phyloP scores from a whole-genome alignment of 345 rosid species.

The Populus deltoides region DNA sequence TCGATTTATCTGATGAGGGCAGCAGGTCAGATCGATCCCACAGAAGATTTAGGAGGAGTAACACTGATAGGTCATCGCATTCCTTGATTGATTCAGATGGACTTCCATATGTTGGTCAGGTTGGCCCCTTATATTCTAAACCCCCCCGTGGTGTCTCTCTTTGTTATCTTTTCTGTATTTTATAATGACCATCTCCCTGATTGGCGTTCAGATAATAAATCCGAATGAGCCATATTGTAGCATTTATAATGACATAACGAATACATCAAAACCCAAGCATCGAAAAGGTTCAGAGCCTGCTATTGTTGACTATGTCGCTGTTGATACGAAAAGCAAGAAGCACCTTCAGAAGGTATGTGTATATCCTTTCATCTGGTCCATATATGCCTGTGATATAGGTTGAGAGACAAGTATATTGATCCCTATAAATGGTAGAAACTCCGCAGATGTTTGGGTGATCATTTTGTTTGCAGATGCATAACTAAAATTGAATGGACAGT shows the following conservation, averaged over 20 bases:
- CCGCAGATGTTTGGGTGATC: background rate
- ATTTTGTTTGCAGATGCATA: too few species aligned
- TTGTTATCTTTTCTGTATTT: background rate
- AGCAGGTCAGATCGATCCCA: constrained; percentile 45
- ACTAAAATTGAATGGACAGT: too few species aligned
- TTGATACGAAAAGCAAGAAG: constrained; percentile 67
- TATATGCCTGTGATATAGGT: background rate
- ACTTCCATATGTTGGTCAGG: constrained; percentile 95
- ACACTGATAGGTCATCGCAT: constrained; percentile 43
- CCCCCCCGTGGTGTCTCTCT: background rate
- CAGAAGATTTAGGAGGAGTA: constrained; percentile 57
- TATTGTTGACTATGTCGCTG: constrained; percentile 71
- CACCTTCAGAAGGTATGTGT: constrained; percentile 65
- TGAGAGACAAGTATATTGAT: background rate
- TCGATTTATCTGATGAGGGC: constrained; percentile 61
- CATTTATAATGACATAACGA: constrained; percentile 51
- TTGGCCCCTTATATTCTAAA: constrained; percentile 19
- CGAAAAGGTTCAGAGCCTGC: constrained; percentile 78
- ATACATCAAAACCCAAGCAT: constrained; percentile 29
- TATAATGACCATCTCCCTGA: background rate
- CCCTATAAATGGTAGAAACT: background rate
- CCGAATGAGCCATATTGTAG: constrained; percentile 74
- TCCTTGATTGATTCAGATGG: constrained; percentile 80
- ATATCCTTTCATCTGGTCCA: background rate
- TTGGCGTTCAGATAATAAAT: constrained; percentile 52